Evolutionary conservation across 306 rosid genomes (phyloP), one percentile per base, ranked within the genome.

Genomic region (Prosopis cineraria): DNA sequence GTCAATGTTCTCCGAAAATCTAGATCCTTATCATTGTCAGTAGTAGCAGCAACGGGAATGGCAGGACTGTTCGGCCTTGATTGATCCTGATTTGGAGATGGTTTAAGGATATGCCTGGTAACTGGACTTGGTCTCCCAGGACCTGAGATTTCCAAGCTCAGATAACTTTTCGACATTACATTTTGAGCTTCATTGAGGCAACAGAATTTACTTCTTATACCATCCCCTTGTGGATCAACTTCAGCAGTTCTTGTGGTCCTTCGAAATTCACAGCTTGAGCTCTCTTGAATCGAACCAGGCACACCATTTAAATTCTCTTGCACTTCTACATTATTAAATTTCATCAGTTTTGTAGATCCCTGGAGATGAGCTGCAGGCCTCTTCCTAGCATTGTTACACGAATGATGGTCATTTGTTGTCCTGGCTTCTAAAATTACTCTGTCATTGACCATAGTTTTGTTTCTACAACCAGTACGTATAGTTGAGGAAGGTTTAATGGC

Each of bases 21-120:
- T 37, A 85, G 84, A 63, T 81, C 83, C 78, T 82, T 88, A 80
- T 63, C 88, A 79, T 75, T 79, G 86, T 84, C 84, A 81, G 82
- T 60, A 78, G 80, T 86, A 33, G 74, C 79, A 58, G 79, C 80
- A 79, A 81, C 76, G 65, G 87, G 91, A 70, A 85, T 79, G 30
- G 92, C 82, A 70, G 90, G 88, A 81, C 60, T 87, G 78, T 80
- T 82, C 5, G 80, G 82, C 77, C 81, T 78, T 53, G 74, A 72
- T 68, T 69, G 75, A 75, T 86, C 88, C 68, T 70, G 72, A 81
- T 69, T 76, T 79, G 80, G 94, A 48, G 86, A 90, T 25, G 97
- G 93, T 67, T 88, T 91, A 74, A 90, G 72, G 81, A 92, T 91
- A 83, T 90, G 97, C 86, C 85, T 92, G 69, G 96, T 88, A 80